Conservation (phyloP, 164 flowering plant genomes). For the Saururus chinensis region DNA sequence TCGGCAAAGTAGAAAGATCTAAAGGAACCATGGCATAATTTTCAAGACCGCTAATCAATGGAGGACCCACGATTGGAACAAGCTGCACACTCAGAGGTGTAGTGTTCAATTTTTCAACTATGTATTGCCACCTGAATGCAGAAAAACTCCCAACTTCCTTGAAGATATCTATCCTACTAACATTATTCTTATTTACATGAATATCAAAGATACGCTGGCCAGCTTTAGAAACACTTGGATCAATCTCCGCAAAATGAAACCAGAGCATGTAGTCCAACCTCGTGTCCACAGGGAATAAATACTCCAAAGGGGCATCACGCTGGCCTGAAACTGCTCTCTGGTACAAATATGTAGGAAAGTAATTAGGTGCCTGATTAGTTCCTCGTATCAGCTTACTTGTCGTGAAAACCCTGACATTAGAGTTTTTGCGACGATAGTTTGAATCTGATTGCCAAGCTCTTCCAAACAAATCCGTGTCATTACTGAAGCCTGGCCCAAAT, state of each 20-base stretch:
- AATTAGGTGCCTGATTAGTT: conserved; percentile 49
- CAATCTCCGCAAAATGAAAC: conserved; percentile 96
- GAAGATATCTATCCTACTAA: conserved; percentile 62
- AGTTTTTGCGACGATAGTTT: conserved; percentile 15
- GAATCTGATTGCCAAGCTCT: conserved; percentile 81
- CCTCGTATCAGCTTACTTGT: conserved; percentile 26
- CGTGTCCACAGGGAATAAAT: conserved; percentile 62
- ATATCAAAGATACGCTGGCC: conserved; percentile 87
- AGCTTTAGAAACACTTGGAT: conserved; percentile 37
- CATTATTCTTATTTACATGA: conserved; percentile 53
- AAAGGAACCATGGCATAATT: conserved; percentile 83
- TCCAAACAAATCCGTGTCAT: conserved; percentile 67
- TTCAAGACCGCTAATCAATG: conserved; percentile 74
- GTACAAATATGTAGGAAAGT: conserved; percentile 75
- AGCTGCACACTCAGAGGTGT: conserved; percentile 54
- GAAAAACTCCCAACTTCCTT: conserved; percentile 62
- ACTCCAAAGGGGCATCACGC: conserved; percentile 36
- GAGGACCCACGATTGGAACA: conserved; percentile 57
- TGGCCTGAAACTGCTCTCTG: conserved; percentile 47
- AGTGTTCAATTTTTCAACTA: conserved; percentile 63
- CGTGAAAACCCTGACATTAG: conserved; percentile 16
- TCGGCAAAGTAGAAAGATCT: conserved; percentile 65
- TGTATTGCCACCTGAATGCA: conserved; percentile 57
- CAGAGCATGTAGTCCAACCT: conserved; percentile 83
- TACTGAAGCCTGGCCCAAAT: conserved; percentile 80